Evolutionary conservation across 1,284 basidiomycete genomes (phyloP).

Genomic region (Ustilago shanxiensis): DNA sequence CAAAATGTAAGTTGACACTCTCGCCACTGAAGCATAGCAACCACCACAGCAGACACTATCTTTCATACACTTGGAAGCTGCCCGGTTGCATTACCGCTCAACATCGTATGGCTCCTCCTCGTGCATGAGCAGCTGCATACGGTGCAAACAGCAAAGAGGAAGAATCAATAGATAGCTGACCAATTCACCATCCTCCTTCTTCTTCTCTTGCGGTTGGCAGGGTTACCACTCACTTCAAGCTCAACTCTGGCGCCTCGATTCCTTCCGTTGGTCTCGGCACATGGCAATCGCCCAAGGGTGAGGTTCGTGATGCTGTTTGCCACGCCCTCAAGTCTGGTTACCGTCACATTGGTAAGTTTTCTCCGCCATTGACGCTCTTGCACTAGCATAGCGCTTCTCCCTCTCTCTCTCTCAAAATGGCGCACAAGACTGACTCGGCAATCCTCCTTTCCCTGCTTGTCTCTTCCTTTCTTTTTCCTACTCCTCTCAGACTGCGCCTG

Average conservation of each 20-base stretch:
- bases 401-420: too few relatives aligned
- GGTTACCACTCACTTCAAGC: slow-evolving; percentile 52
- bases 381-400: too few relatives aligned
- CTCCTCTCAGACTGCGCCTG: slow-evolving; percentile 37
- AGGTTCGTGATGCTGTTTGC: slow-evolving; percentile 74
- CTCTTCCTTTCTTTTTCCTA: too few relatives aligned
- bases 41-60: background rate
- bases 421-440: too few relatives aligned
- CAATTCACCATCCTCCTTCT: background rate
- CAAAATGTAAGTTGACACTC: slow-evolving; percentile 32
- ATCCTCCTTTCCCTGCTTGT: too few relatives aligned
- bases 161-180: slow-evolving; percentile 16
- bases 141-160: background rate
- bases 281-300: slow-evolving; percentile 58
- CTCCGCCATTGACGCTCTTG: too few relatives aligned
- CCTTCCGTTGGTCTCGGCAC: slow-evolving; percentile 59
- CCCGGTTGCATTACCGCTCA: background rate
- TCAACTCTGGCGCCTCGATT: slow-evolving; percentile 59
- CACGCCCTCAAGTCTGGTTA: slow-evolving; percentile 63
- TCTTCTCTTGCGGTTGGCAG: slow-evolving; percentile 9
- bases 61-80: background rate
- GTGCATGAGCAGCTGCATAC: background rate
- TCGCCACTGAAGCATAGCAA: background rate
- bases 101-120: background rate
- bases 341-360: slow-evolving; percentile 51